phyloP scores from a whole-genome alignment of 805 yeast genomes.

The Saturnispora galanensis region DNA sequence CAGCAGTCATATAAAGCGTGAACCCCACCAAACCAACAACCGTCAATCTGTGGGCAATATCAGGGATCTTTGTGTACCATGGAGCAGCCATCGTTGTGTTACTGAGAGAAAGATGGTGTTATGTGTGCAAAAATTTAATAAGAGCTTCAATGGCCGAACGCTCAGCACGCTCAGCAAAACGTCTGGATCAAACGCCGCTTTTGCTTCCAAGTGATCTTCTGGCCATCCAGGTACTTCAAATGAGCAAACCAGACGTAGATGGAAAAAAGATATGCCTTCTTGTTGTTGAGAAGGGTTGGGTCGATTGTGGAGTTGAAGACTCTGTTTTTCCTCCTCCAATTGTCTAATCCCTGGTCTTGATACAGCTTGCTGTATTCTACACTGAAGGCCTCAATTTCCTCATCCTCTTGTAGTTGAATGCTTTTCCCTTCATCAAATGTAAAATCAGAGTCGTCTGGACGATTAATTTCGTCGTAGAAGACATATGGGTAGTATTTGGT shows the following conservation, averaged over 20 bases:
- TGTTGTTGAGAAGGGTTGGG: not conserved
- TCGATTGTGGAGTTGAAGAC: slow-evolving; percentile 7
- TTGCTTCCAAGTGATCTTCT: not conserved
- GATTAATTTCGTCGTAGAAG: slow-evolving; percentile 29
- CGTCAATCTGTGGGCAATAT: slow-evolving; percentile 62
- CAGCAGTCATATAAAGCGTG: slow-evolving; percentile 39
- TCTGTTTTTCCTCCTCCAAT: slow-evolving; percentile 34
- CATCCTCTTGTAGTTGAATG: slow-evolving; percentile 33
- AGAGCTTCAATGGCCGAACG: not conserved
- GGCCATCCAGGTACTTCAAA: slow-evolving; percentile 22
- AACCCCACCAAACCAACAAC: slow-evolving; percentile 56
- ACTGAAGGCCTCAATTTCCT: slow-evolving; percentile 44
- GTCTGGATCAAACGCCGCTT: not conserved
- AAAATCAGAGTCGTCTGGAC: slow-evolving; percentile 4
- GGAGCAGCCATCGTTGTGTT: slow-evolving; percentile 27
- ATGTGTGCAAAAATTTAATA: not conserved
- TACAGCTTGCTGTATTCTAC: slow-evolving; percentile 36
- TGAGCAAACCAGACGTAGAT: slow-evolving; percentile 22
- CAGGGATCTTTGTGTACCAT: slow-evolving; percentile 69
- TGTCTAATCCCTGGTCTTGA: slow-evolving; percentile 22
- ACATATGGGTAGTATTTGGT: slow-evolving; percentile 42
- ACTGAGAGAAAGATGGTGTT: not conserved
- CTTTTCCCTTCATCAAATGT: slow-evolving; percentile 8
- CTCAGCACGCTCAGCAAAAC: not conserved
- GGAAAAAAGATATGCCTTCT: slow-evolving; percentile 13